phyloP scores from a whole-genome alignment of 768 basidiomycete species.

The Boletus vinaceobasis region DNA sequence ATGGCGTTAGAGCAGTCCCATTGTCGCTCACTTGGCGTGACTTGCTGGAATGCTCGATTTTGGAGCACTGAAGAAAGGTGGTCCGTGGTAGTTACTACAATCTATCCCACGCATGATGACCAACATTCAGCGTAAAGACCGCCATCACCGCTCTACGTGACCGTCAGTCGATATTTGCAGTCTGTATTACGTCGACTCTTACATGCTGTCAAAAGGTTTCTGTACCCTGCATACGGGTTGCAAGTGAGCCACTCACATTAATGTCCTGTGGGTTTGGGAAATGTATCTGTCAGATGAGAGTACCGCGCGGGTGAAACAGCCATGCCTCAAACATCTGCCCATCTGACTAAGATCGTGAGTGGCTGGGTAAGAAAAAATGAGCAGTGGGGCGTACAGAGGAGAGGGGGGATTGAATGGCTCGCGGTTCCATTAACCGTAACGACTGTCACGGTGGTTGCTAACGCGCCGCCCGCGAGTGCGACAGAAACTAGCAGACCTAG shows the following conservation, averaged over 20 bases:
- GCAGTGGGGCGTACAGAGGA: conserved; percentile 37
- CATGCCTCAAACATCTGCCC: conserved; percentile 60
- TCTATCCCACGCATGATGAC: conserved; percentile 6
- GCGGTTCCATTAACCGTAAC: conserved; percentile 45
- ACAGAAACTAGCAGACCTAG: not conserved
- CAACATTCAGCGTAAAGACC: conserved; percentile 60
- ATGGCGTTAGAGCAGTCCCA: not conserved
- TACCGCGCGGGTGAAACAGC: not conserved
- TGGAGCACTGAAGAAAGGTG: conserved; percentile 47
- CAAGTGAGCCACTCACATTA: conserved; percentile 38
- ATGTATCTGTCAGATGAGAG: not conserved
- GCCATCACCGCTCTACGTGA: conserved; percentile 55
- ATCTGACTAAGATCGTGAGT: conserved; percentile 26
- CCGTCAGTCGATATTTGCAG: conserved; percentile 11
- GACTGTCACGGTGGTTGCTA: conserved; percentile 25
- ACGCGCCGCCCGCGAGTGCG: not conserved
- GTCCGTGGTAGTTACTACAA: not conserved
- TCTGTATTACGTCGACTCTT: conserved; percentile 8
- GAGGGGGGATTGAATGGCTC: conserved; percentile 49
- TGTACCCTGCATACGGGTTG: not conserved
- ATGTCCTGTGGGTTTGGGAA: conserved; percentile 44
- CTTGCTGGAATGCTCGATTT: conserved; percentile 65
- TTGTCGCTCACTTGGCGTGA: conserved; percentile 42
- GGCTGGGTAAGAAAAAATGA: too few relatives aligned
- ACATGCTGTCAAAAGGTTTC: conserved; percentile 30